A percentile compares a stretch with the other conserved stretches of the same genome.
Evolutionary conservation across 2,329 filamentous ascomycete species (phyloP).

Genomic region (Talaromyces funiculosus): DNA sequence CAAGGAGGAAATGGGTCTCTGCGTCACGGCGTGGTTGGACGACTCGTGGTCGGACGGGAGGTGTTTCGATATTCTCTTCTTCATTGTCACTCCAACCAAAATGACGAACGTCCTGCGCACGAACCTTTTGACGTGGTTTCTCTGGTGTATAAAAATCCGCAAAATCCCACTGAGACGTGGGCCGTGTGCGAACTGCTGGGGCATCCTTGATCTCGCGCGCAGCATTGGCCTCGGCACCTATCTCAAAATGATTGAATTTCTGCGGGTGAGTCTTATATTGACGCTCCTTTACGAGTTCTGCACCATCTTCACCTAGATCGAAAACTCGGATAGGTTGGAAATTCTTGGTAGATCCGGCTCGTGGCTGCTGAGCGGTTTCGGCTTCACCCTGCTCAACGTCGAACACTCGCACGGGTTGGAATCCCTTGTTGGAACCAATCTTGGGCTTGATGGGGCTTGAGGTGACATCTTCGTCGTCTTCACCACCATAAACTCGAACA

Average conservation of each 20-base stretch:
- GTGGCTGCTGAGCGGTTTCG: constrained; percentile 32
- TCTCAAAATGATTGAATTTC: constrained; percentile 65
- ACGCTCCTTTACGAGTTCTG: constrained; percentile 39
- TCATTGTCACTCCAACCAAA: constrained; percentile 70
- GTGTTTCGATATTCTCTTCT: constrained; percentile 29
- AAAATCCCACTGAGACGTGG: constrained; percentile 77
- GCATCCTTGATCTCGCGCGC: constrained; percentile 24
- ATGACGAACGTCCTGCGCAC: constrained; percentile 67
- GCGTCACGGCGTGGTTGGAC: constrained; percentile 71
- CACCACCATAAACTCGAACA: constrained; percentile 13
- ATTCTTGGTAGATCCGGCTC: constrained; percentile 56
- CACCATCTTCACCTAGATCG: constrained; percentile 51
- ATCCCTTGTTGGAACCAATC: constrained; percentile 47
- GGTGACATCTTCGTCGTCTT: constrained; percentile 21
- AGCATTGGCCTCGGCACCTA: constrained; percentile 29
- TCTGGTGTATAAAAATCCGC: constrained; percentile 79
- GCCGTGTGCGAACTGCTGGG: constrained; percentile 37
- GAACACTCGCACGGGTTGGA: constrained; percentile 51
- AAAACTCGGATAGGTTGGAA: constrained; percentile 61
- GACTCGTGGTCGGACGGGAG: constrained; percentile 50
- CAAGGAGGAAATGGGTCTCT: constrained; percentile 76
- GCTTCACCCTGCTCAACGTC: constrained; percentile 31
- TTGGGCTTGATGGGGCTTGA: constrained; percentile 39
- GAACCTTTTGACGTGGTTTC: constrained; percentile 61
- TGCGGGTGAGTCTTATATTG: constrained; percentile 61